phyloP scores from a whole-genome alignment of 345 rosid species.

The Eucalyptus viminalis region DNA sequence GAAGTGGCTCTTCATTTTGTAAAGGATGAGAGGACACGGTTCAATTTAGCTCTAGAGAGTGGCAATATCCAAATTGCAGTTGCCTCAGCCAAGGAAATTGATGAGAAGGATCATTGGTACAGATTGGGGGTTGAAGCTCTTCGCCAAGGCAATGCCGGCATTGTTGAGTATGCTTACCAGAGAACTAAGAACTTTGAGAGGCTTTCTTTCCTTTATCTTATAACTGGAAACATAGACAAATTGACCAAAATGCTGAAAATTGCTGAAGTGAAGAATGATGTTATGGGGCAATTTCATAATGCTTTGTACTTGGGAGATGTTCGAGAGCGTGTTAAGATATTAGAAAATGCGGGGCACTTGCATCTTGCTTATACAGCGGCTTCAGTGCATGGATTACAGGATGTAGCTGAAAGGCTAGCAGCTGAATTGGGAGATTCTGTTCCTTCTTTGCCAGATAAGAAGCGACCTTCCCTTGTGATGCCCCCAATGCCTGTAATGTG shows the following conservation, averaged over 20 bases:
- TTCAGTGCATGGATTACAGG: slow-evolving; percentile 70
- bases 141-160: slow-evolving; percentile 90
- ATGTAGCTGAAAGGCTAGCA: slow-evolving; percentile 64
- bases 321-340: slow-evolving; percentile 75
- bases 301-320: slow-evolving; percentile 88
- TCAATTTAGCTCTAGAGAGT: slow-evolving; percentile 86
- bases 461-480: slow-evolving; percentile 58
- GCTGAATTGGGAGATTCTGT: slow-evolving; percentile 60
- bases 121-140: slow-evolving; percentile 95
- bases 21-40: slow-evolving; percentile 87
- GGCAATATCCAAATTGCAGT: slow-evolving; percentile 92
- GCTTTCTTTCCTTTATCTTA: slow-evolving; percentile 77
- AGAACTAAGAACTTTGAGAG: slow-evolving; percentile 95
- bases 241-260: slow-evolving; percentile 85
- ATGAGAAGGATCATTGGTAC: slow-evolving; percentile 93
- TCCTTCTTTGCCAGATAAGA: slow-evolving; percentile 69
- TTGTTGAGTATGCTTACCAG: slow-evolving; percentile 95
- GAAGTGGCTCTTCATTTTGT: slow-evolving; percentile 98
- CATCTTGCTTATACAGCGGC: slow-evolving; percentile 86
- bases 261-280: slow-evolving; percentile 86
- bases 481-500: slow-evolving; percentile 70
- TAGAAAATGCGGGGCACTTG: slow-evolving; percentile 82
- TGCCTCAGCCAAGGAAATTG: slow-evolving; percentile 94
- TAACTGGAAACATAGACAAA: slow-evolving; percentile 79
- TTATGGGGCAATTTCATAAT: slow-evolving; percentile 96